These are phyloP conservation scores for Francoa sonchifolia DNA, from an alignment of 441 rosid genomes.

Conservation along the genomic window DNA sequence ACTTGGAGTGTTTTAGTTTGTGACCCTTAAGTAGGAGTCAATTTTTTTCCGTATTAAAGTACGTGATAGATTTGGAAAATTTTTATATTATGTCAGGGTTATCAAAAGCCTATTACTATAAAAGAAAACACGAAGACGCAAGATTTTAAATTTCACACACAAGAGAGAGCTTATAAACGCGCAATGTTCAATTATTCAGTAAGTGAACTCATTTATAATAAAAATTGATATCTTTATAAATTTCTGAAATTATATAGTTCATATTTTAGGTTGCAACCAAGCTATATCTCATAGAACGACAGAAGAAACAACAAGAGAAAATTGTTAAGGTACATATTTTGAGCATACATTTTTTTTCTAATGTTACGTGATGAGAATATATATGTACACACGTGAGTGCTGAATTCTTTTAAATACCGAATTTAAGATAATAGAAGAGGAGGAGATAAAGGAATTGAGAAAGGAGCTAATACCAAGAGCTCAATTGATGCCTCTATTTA, in stretches of 20 bases:
- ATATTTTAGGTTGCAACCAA: conserved; percentile 55
- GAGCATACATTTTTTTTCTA: background rate
- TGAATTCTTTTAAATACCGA: background rate
- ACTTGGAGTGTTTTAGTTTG: too few species aligned
- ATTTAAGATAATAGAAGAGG: conserved; percentile 60
- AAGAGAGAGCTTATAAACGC: conserved; percentile 65
- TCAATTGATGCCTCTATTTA: conserved; percentile 72
- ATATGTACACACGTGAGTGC: background rate
- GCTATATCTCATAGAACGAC: conserved; percentile 41
- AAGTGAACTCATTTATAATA: conserved; percentile 4
- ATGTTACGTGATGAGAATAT: background rate
- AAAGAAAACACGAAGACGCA: conserved; percentile 58
- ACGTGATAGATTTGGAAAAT: too few species aligned
- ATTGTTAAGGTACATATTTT: conserved; percentile 44
- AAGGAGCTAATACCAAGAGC: conserved; percentile 83
- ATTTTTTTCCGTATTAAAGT: background rate
- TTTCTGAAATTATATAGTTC: background rate
- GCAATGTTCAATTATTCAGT: conserved; percentile 81
- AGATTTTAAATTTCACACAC: conserved; percentile 66
- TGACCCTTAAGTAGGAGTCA: too few species aligned
- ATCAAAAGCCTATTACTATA: conserved; percentile 21
- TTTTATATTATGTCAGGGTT: conserved; percentile 10
- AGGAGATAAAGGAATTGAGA: conserved; percentile 54
- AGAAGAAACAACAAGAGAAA: conserved; percentile 49
- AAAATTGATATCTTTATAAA: background rate